Evolutionary conservation across 768 basidiomycete species (phyloP), one percentile per base, ranked within the genome.

Genomic region (Cyclocybe aegerita): DNA sequence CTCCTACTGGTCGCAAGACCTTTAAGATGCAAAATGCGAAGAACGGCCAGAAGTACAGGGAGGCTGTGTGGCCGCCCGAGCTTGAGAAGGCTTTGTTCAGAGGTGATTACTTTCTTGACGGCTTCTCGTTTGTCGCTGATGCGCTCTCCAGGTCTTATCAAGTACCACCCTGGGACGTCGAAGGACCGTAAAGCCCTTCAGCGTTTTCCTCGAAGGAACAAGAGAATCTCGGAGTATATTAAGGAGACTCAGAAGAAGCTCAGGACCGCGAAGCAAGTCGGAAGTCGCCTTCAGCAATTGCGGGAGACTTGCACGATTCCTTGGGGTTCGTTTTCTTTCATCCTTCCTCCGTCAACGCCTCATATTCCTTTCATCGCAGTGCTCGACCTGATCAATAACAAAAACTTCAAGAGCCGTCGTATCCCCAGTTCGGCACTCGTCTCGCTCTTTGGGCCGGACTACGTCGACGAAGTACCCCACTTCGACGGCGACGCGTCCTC

Each of bases 201-300:
- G 41, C 78, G 85, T 43, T 85, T 83, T 63, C 85, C 85, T 11
- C 81, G 77, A 63, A 78, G 85, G 45, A 87, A 87, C 67, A 77
- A 78, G 36, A 83, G 76, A 65, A 83, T 86, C 57, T 80, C 85
- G 41, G 75, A 85, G 52, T 77, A 82, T 64, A 85, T 87, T 61
- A 85, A 3, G 81, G 82, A 6, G 73, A 76, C 56, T 66, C 67
- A 17, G 73, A n/a, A n/a, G n/a, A n/a, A n/a, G n/a, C n/a, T n/a
- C n/a, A n/a, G 85, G 57, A 83, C 85, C 10, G 70, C 85, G 15
- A 86, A 86, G 63, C 85, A 86, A 63, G 84, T 87, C 43, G 84
- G 85, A 32, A 84, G 82, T 60, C 78, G 85, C 39, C 70, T 87
- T 38, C 85, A 87, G 59, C 85, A 86, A 57, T 70, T 87, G 40